Evolutionary conservation across 441 rosid genomes (phyloP), one percentile per base, ranked within the genome.

Genomic region (Euphorbia celastroides): DNA sequence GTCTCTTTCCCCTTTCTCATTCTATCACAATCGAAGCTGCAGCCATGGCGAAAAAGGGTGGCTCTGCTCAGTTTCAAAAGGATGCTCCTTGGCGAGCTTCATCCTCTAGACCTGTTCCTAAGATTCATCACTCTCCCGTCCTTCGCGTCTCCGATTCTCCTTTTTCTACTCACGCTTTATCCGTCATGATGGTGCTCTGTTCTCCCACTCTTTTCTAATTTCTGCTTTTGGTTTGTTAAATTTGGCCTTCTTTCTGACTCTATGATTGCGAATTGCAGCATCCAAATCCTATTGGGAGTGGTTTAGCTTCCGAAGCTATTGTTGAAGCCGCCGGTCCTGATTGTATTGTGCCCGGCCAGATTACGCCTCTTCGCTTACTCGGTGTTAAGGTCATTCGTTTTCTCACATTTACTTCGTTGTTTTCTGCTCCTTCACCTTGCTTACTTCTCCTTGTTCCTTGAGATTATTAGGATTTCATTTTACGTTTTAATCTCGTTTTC

Each of bases 311-410:
- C 58, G 94, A 79, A 12, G 98, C 97, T 0, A 69, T 88, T 1
- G 83, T 93, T 30, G 97, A 93, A 81, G 74, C 97, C 7, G 98
- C 97, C 0, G 96, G 98, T 13, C 91, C 97, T 2, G 97, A 90
- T 70, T 90, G 96, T 61, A 76, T 86, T 60, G 88, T 93, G 27
- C 96, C 97, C 16, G 96, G 98, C 5, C 94, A 84, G 73, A 79
- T 86, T 60, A 80, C 85, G 0, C 98, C 98, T 44, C 56, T 88
- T 70, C 82, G 84, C 6, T 68, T 93, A 20, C 93, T 93, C 31
- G 98, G 98, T 70, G 70, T 90, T 64, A 88, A 87, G 89, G 98
- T 92, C 16, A 32, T 27, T 54, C 11, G 3, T 30, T 6, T 25
- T 38, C 34, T 73, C 28, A 12, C n/a, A 5, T 56, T 60, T 28